Evolutionary conservation across 2,329 filamentous ascomycete genomes (phyloP).

Genomic region (Talaromyces sp.): DNA sequence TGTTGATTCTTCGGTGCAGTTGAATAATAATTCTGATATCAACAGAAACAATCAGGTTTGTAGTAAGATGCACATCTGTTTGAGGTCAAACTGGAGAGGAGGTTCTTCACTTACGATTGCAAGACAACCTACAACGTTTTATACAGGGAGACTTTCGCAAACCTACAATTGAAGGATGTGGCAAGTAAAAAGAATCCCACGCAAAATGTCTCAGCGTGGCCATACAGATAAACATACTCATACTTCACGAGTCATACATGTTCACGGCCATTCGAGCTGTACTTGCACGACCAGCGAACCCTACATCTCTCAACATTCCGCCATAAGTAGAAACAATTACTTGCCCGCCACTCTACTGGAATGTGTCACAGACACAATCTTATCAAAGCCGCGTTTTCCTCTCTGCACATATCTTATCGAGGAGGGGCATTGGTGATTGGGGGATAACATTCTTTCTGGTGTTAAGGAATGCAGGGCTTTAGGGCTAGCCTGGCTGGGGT

Average conservation of each 20-base stretch:
- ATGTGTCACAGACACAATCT: constrained; percentile 4
- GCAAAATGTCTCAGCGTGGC: background rate
- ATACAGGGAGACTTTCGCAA: background rate
- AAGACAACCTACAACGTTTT: background rate
- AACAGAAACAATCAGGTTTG: no score
- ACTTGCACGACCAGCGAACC: background rate
- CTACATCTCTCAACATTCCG: background rate
- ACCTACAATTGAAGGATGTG: background rate
- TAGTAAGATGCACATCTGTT: background rate
- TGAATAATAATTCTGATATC: no score
- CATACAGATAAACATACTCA: background rate
- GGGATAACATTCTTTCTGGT: background rate
- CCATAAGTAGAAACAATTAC: background rate
- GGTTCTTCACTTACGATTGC: background rate
- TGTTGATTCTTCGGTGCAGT: no score
- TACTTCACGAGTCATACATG: background rate
- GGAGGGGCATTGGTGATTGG: constrained; percentile 1
- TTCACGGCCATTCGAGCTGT: background rate
- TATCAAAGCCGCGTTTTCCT: background rate
- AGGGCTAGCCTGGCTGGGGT: constrained; percentile 3
- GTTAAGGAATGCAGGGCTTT: constrained; percentile 9
- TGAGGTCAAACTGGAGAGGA: background rate
- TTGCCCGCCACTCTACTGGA: background rate
- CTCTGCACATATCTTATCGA: background rate
- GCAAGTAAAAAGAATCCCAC: background rate